phyloP scores from a whole-genome alignment of 768 basidiomycete species.

The Russula earlei region DNA sequence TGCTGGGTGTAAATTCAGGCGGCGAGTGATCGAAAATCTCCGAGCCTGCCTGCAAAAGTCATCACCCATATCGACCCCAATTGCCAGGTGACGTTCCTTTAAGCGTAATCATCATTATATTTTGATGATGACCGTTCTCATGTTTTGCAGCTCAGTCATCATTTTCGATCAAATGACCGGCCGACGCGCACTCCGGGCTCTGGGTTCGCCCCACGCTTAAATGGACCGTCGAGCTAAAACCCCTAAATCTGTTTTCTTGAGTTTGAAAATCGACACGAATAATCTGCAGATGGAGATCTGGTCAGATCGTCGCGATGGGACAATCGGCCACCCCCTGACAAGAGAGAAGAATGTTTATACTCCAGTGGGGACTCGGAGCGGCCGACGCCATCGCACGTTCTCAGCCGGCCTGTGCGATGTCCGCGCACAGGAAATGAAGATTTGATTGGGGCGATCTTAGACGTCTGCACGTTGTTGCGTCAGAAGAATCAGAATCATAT shows the following conservation, averaged over 20 bases:
- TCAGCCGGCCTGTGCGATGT: background rate
- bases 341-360: background rate
- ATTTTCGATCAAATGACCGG: conserved; percentile 3
- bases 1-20: no score
- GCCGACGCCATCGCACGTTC: background rate
- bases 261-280: conserved; percentile 1
- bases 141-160: background rate
- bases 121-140: background rate
- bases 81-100: background rate
- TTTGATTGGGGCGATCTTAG: background rate
- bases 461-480: background rate
- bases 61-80: background rate
- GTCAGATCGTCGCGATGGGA: background rate
- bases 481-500: no score
- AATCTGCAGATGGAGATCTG: conserved; percentile 10
- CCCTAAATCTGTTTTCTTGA: conserved; percentile 6
- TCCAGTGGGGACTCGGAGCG: background rate
- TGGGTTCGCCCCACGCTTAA: background rate
- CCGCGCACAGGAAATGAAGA: background rate
- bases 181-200: background rate
- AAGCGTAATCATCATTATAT: background rate
- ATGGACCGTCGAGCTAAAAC: background rate
- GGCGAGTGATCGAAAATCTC: background rate
- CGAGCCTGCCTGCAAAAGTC: background rate
- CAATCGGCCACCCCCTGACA: background rate